A percentile compares a stretch with the other conserved stretches of the same genome.
These are phyloP conservation scores for Datisca glomerata DNA, from an alignment of 306 rosid species.

Conservation along the genomic window DNA sequence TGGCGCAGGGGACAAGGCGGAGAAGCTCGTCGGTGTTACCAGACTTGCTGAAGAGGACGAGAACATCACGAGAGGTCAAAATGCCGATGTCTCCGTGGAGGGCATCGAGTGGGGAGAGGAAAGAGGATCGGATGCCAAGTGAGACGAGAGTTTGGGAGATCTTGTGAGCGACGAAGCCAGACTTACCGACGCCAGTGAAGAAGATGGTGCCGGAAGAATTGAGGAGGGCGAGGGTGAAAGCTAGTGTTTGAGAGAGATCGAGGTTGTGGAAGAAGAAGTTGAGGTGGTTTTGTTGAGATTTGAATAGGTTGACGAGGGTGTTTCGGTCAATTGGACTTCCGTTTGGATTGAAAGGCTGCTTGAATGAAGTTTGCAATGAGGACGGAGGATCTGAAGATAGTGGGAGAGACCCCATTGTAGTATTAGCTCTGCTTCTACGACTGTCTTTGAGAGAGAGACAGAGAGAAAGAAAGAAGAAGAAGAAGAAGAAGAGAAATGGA, in stretches of 20 bases:
- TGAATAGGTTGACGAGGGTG: conserved; percentile 56
- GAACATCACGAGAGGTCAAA: conserved; percentile 37
- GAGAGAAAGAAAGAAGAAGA: too few relatives aligned
- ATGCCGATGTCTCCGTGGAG: conserved; percentile 98
- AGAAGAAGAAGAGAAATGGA: too few relatives aligned
- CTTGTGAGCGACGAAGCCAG: conserved; percentile 94
- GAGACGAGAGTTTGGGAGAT: conserved; percentile 97
- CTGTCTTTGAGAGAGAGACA: too few relatives aligned
- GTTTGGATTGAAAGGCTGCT: conserved; percentile 2
- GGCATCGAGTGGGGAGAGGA: conserved; percentile 86
- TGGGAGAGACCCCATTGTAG: conserved; percentile 37
- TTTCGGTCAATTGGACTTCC: conserved; percentile 36
- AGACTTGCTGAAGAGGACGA: conserved; percentile 84
- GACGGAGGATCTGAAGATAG: conserved; percentile 5
- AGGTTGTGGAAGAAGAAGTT: conserved; percentile 84
- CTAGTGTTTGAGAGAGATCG: conserved; percentile 70
- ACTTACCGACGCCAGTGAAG: conserved; percentile 91
- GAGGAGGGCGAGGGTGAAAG: conserved; percentile 71
- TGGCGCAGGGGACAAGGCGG: conserved; percentile 76
- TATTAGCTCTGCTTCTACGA: too few relatives aligned
- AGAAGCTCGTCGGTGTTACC: conserved; percentile 87
- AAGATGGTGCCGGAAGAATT: conserved; percentile 60
- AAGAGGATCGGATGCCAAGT: conserved; percentile 64
- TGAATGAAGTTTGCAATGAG: background rate
- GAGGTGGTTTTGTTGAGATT: conserved; percentile 79